Conservation (phyloP, 768 basidiomycete genomes). For the Russula olivacea region DNA sequence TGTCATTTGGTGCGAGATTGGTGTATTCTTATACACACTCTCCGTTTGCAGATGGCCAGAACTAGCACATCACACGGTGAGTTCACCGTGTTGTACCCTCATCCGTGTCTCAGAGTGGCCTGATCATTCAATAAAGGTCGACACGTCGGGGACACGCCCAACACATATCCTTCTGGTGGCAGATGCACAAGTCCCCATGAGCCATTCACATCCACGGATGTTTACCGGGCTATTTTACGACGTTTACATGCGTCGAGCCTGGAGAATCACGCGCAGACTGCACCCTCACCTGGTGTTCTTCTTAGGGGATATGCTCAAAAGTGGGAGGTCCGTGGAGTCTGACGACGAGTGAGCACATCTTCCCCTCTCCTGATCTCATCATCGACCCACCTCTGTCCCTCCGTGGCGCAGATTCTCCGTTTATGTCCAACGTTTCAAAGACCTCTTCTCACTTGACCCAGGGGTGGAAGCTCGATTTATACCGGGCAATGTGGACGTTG, state of each 20-base stretch:
- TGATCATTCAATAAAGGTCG: not conserved
- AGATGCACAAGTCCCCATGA: conserved; percentile 70
- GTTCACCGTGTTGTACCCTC: not conserved
- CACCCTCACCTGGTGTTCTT: conserved; percentile 72
- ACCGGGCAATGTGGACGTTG: conserved; percentile 88
- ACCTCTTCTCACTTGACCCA: conserved; percentile 52
- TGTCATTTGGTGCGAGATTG: conserved; percentile 67
- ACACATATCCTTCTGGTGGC: conserved; percentile 71
- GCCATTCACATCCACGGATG: conserved; percentile 64
- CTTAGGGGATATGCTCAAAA: conserved; percentile 91
- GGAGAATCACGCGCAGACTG: conserved; percentile 56
- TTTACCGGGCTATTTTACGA: conserved; percentile 64
- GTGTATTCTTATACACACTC: conserved; percentile 46
- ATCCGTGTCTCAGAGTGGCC: not conserved
- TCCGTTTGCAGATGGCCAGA: conserved; percentile 54
- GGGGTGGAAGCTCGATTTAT: conserved; percentile 58
- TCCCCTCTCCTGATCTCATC: conserved; percentile 8
- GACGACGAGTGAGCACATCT: conserved; percentile 58
- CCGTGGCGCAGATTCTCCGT: conserved; percentile 55
- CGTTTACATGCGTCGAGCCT: conserved; percentile 78
- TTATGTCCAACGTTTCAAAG: conserved; percentile 62
- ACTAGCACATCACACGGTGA: not conserved
- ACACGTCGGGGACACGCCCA: conserved; percentile 19
- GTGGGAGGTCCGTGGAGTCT: conserved; percentile 59
- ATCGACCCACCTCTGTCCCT: not conserved